phyloP scores from a whole-genome alignment of 2,329 filamentous ascomycete species.

The Didymella glomerata region DNA sequence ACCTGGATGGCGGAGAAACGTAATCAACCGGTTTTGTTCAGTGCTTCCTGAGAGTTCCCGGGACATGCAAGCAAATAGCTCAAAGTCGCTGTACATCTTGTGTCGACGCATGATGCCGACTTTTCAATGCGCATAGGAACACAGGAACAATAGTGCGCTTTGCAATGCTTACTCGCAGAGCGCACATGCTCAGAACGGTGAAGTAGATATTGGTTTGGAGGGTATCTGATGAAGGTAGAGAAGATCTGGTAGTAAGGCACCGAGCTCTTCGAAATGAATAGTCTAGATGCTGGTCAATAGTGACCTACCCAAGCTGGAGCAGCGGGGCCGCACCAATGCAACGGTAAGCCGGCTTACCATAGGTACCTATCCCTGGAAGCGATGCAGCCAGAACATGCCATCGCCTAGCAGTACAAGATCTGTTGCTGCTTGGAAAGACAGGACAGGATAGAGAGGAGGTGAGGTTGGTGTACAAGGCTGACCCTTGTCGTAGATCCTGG shows the following conservation, averaged over 20 bases:
- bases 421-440: background rate
- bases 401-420: constrained; percentile 4
- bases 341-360: background rate
- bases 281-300: constrained; percentile 19
- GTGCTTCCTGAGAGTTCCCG: background rate
- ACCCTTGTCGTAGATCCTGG: constrained; percentile 47
- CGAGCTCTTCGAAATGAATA: constrained; percentile 14
- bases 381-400: background rate
- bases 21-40: background rate
- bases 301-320: background rate
- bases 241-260: background rate
- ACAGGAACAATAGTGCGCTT: background rate
- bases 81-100: background rate
- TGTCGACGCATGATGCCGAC: background rate
- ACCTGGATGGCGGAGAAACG: background rate
- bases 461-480: constrained; percentile 25
- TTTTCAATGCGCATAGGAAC: background rate
- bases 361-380: background rate
- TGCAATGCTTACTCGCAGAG: constrained; percentile 2
- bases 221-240: no score
- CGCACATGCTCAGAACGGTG: background rate
- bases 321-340: background rate
- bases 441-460: background rate
- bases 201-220: constrained; percentile 1
- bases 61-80: constrained; percentile 4